A percentile compares a stretch with the other conserved stretches of the same genome.
phyloP scores from a whole-genome alignment of 2,329 filamentous ascomycete species.

The Aspergillus floridensis region DNA sequence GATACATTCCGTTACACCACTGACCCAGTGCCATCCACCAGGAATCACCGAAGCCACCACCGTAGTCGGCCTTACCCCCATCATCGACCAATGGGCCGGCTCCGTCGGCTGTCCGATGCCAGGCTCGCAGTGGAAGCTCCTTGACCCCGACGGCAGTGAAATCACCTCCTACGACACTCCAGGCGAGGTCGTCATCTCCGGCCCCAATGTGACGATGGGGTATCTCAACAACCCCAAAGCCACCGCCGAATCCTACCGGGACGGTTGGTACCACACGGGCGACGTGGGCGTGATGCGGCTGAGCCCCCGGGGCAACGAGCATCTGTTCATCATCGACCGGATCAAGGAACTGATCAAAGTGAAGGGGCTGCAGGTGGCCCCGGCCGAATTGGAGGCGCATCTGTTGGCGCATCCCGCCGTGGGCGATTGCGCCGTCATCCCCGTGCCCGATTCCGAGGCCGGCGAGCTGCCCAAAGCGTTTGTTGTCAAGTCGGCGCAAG shows the following conservation, averaged over 20 bases:
- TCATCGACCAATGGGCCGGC: constrained; percentile 45
- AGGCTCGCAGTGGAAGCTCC: constrained; percentile 59
- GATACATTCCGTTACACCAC: too few relatives aligned
- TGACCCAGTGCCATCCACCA: too few relatives aligned
- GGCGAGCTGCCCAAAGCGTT: constrained; percentile 60
- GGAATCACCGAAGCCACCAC: constrained; percentile 62
- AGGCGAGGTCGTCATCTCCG: constrained; percentile 67
- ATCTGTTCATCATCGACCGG: constrained; percentile 53
- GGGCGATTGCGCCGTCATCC: constrained; percentile 55
- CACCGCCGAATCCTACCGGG: constrained; percentile 63
- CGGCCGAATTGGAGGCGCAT: constrained; percentile 62
- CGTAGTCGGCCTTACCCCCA: constrained; percentile 27
- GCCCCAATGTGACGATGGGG: constrained; percentile 66
- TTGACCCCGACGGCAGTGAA: constrained; percentile 49
- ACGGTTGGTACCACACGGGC: constrained; percentile 60
- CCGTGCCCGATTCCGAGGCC: constrained; percentile 35
- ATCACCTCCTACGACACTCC: constrained; percentile 54
- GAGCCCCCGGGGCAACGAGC: constrained; percentile 7
- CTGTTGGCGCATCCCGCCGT: constrained; percentile 58
- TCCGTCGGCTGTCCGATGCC: constrained; percentile 51
- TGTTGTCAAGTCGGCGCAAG: constrained; percentile 46
- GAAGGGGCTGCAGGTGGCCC: constrained; percentile 56
- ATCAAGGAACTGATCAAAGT: constrained; percentile 70
- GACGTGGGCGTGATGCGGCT: constrained; percentile 58
- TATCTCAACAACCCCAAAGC: constrained; percentile 73